Percentiles rank a stretch among this genome's conserved stretches.
These are phyloP conservation scores for Zygosaccharomyces pseudobailii DNA, from an alignment of 1,139 yeast genomes.

Conservation along the genomic window DNA sequence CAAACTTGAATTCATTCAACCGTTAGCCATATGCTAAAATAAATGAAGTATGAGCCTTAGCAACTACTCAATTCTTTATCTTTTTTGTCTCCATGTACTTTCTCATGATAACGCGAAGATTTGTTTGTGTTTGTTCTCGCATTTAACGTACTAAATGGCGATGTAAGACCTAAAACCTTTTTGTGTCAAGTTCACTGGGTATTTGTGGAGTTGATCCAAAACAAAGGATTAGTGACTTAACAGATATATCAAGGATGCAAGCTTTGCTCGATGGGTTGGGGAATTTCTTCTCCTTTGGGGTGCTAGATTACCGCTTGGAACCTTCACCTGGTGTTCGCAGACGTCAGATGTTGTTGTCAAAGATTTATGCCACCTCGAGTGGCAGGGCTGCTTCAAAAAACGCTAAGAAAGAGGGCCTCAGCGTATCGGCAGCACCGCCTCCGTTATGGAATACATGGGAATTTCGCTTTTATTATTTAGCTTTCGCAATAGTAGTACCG, in stretches of 20 bases:
- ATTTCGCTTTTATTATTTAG: constrained; percentile 59
- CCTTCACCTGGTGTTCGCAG: constrained; percentile 49
- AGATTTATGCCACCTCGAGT: background rate
- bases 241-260: constrained; percentile 1
- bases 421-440: constrained; percentile 5
- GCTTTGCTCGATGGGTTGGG: constrained; percentile 12
- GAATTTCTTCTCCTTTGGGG: constrained; percentile 62
- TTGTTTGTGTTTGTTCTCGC: background rate
- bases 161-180: background rate
- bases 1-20: background rate
- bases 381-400: constrained; percentile 2
- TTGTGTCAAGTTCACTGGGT: background rate
- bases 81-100: background rate
- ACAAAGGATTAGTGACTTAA: background rate
- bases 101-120: background rate
- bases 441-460: constrained; percentile 74
- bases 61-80: background rate
- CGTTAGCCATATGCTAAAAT: background rate
- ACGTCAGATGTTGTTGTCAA: constrained; percentile 36
- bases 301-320: constrained; percentile 67
- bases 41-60: no score
- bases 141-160: background rate
- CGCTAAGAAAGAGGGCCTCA: constrained; percentile 13
- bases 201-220: background rate
- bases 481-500: constrained; percentile 69